Conservation (phyloP, 768 basidiomycete genomes). For the Hygrophorus pudorinus region DNA sequence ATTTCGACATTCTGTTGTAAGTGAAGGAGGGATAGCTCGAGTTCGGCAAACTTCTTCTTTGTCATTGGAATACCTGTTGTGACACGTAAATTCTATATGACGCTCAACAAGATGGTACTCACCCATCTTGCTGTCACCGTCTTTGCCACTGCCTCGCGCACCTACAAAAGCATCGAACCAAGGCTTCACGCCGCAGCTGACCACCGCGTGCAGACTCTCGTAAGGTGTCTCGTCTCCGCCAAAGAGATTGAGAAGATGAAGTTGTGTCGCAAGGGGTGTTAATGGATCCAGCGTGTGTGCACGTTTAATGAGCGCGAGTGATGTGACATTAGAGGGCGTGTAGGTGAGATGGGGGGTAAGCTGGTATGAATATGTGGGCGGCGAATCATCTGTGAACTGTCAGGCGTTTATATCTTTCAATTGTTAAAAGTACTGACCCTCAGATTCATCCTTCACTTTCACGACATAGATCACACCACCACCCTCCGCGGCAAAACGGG, state of each 20-base stretch:
- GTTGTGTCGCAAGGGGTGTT: slow-evolving; percentile 72
- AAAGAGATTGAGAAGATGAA: slow-evolving; percentile 88
- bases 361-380: slow-evolving; percentile 53
- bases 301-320: slow-evolving; percentile 93
- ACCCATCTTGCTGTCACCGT: slow-evolving; percentile 75
- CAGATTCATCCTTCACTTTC: slow-evolving; percentile 64
- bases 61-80: slow-evolving; percentile 84
- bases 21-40: slow-evolving; percentile 88
- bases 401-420: slow-evolving; percentile 3
- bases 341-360: slow-evolving; percentile 71
- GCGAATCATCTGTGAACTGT: slow-evolving; percentile 45
- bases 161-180: slow-evolving; percentile 99
- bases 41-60: slow-evolving; percentile 98
- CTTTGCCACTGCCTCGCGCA: slow-evolving; percentile 65
- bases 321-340: slow-evolving; percentile 69
- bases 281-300: slow-evolving; percentile 70
- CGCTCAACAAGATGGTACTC: slow-evolving; percentile 5
- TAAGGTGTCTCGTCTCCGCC: too few species aligned
- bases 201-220: slow-evolving; percentile 89
- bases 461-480: slow-evolving; percentile 77
- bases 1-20: slow-evolving; percentile 99
- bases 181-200: slow-evolving; percentile 92
- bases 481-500: slow-evolving; percentile 66
- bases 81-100: not conserved
- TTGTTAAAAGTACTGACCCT: slow-evolving; percentile 61